Base-by-base conservation (phyloP, 2,329 filamentous ascomycete genomes). In the Fusarium lateritium region DNA sequence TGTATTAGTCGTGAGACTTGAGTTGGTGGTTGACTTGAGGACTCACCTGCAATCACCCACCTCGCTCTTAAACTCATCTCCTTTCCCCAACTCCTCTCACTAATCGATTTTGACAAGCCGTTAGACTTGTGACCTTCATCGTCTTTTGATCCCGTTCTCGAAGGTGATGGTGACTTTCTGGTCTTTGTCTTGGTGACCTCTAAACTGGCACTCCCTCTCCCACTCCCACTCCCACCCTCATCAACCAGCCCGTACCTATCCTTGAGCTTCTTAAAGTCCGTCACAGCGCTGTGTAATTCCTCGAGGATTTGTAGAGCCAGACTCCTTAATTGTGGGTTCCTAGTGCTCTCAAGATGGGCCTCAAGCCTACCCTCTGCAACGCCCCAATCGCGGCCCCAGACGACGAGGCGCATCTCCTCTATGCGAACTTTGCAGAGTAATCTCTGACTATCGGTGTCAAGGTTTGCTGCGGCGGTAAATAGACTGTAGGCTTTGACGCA, bases 341-440 rank as follows among this genome's bases (percentile, higher is more conserved):
- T 73, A 39, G 77, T 79, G 36, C 74, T 75, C 57, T 77, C 73
- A 10, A 84, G 76, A 58, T 83, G 81, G 34, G 78, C 79, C 71
- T 84, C 82, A 2, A 84, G 74, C 50, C 67, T 76, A 7, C 83
- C 83, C 73, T 84, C 82, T 11, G 80, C 77, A 34, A 84, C 81
- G 24, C 83, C 83, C 82, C 83, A 84, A 66, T 83, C 80, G 33
- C 83, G 74, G 19, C 83, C 83, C 83, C 83, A 84, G 59, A 83
- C 81, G 31, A 82, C 72, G 36, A 84, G 77, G 6, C 83, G 78
- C 81, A 83, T 83, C 78, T 84, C 83, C 75, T 84, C 83, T 70
- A 84, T 84, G 51, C 81, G 80, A 56, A 84, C 80, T 70, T 84
- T 84, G 76, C 82, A 84, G 43, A 83, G 73, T 33, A 84, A 74